Percentiles rank a stretch among this genome's conserved stretches.
These are phyloP conservation scores for Ophiostoma tasmaniense DNA, from an alignment of 2,329 filamentous ascomycete genomes.

Conservation along the genomic window DNA sequence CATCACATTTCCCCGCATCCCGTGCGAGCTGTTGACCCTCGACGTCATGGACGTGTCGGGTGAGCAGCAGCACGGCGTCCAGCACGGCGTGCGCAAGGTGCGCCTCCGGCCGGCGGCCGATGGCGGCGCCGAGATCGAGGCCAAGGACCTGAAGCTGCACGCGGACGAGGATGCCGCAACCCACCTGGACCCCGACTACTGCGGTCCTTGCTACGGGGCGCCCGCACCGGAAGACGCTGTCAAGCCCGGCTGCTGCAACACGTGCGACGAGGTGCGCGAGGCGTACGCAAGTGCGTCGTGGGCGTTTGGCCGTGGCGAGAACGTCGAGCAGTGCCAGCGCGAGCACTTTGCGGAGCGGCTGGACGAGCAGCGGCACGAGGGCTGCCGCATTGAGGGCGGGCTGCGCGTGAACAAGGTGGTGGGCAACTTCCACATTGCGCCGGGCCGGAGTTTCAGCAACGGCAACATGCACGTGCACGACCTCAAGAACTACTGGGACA, in stretches of 20 bases:
- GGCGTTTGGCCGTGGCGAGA: constrained; percentile 88
- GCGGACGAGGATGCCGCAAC: constrained; percentile 56
- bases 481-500: constrained; percentile 86
- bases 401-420: constrained; percentile 97
- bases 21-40: constrained; percentile 89
- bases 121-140: constrained; percentile 67
- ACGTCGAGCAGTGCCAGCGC: constrained; percentile 88
- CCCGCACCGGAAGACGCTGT: constrained; percentile 57
- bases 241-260: constrained; percentile 92
- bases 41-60: constrained; percentile 99
- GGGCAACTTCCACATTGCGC: constrained; percentile 97
- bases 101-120: constrained; percentile 64
- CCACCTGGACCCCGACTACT: constrained; percentile 87
- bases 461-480: constrained; percentile 98
- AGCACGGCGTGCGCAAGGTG: constrained; percentile 87
- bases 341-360: constrained; percentile 90
- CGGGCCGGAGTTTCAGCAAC: constrained; percentile 90
- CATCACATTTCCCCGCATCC: constrained; percentile 86
- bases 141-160: constrained; percentile 62
- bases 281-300: constrained; percentile 84
- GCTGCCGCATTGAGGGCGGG: constrained; percentile 85
- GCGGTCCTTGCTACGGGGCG: constrained; percentile 87
- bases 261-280: constrained; percentile 91
- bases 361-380: constrained; percentile 80
- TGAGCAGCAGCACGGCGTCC: constrained; percentile 89